These are phyloP conservation scores for Pseudogymnoascus sp. DNA, from an alignment of 2,329 filamentous ascomycete genomes.

Conservation along the genomic window DNA sequence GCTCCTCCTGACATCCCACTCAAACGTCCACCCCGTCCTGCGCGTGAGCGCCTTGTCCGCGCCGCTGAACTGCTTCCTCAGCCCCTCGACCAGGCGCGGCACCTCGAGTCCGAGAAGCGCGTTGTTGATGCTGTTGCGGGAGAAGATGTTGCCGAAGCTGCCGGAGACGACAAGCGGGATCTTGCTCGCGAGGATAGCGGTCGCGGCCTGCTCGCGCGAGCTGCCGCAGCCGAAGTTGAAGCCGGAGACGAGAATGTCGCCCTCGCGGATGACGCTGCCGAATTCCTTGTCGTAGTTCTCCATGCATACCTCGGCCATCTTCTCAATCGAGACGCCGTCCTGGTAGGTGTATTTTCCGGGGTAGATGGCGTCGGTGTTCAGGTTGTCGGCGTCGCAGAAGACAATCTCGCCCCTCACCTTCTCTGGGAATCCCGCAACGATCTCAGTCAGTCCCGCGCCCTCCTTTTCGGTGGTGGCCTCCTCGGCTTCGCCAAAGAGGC, in stretches of 20 bases:
- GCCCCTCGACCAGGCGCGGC: conserved; percentile 56
- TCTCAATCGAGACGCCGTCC: conserved; percentile 66
- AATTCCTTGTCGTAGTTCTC: conserved; percentile 83
- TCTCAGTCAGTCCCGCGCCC: conserved; percentile 47
- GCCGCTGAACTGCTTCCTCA: conserved; percentile 53
- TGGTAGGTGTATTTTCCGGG: conserved; percentile 90
- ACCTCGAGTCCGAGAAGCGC: conserved; percentile 67
- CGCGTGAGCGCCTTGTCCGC: conserved; percentile 53
- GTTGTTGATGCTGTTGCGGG: conserved; percentile 72
- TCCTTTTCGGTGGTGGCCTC: conserved; percentile 31
- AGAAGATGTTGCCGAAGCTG: conserved; percentile 80
- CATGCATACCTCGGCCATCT: conserved; percentile 89
- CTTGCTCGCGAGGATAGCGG: conserved; percentile 71
- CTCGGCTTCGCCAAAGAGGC: conserved; percentile 23
- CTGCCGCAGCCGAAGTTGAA: conserved; percentile 85
- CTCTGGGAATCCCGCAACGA: conserved; percentile 81
- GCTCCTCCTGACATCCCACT: conserved; percentile 71
- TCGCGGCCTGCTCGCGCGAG: conserved; percentile 81
- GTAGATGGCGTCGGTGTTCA: conserved; percentile 89
- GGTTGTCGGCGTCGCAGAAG: conserved; percentile 78
- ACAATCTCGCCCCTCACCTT: conserved; percentile 79
- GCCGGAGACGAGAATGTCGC: conserved; percentile 77
- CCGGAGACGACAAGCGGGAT: conserved; percentile 75
- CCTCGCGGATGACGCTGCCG: conserved; percentile 50
- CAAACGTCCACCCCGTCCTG: conserved; percentile 74